Conservation (phyloP, 108 stramenopile species). For the Mediolabrus comicus region DNA sequence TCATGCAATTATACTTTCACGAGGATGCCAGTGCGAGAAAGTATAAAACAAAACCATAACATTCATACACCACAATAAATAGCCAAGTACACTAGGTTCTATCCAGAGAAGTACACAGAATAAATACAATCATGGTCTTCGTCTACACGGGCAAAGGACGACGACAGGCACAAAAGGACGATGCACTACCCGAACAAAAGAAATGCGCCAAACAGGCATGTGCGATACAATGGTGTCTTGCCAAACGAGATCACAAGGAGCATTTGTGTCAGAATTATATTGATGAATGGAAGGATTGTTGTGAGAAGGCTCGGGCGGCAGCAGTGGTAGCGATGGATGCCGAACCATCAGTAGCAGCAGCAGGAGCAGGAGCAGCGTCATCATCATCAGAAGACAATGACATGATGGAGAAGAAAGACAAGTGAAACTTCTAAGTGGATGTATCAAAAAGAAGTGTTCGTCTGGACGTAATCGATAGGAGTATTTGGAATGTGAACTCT, state of each 20-base stretch:
- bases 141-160: conserved; percentile 56
- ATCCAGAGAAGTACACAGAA: not conserved
- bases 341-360: not conserved
- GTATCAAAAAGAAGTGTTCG: too few species aligned
- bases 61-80: too few species aligned
- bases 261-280: conserved; percentile 51
- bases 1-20: too few species aligned
- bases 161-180: conserved; percentile 40
- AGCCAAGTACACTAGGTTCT: too few species aligned
- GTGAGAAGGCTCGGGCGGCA: conserved; percentile 41
- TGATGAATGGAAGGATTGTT: conserved; percentile 68
- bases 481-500: too few species aligned
- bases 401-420: not conserved
- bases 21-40: too few species aligned
- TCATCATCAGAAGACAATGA: not conserved
- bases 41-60: too few species aligned
- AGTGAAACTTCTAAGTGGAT: not conserved
- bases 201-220: conserved; percentile 72
- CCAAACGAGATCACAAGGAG: conserved; percentile 72
- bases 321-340: too few species aligned
- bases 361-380: not conserved
- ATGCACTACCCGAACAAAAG: conserved; percentile 59
- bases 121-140: conserved; percentile 26
- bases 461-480: too few species aligned
- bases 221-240: conserved; percentile 80